Evolutionary conservation across 2,329 filamentous ascomycete species (phyloP).

Genomic region (Ramularia endophylla): DNA sequence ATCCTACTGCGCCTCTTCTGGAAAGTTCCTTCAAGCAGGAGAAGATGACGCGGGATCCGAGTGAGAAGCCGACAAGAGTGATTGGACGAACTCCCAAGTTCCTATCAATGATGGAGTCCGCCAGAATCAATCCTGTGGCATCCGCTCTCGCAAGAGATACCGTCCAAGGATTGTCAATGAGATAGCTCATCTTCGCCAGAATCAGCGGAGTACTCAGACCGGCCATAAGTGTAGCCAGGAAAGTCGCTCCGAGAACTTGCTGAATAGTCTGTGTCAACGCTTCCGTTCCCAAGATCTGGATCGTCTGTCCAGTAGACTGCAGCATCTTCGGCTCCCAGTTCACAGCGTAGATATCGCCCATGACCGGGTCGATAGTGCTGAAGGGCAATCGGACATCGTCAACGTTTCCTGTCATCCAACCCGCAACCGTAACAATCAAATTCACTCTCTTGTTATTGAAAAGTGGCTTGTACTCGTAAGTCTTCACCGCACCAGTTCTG

Average conservation of each 20-base stretch:
- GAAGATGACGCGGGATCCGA: constrained; percentile 88
- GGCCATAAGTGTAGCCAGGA: constrained; percentile 84
- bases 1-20: constrained; percentile 72
- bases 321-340: constrained; percentile 99
- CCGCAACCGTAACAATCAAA: constrained; percentile 87
- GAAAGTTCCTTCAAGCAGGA: constrained; percentile 83
- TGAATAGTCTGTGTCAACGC: constrained; percentile 94
- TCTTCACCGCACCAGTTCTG: constrained; percentile 85
- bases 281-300: constrained; percentile 97
- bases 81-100: constrained; percentile 88
- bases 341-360: constrained; percentile 97
- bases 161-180: constrained; percentile 98
- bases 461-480: constrained; percentile 91
- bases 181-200: constrained; percentile 85
- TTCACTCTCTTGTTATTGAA: constrained; percentile 99
- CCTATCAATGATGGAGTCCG: constrained; percentile 86
- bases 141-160: constrained; percentile 91
- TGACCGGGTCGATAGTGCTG: constrained; percentile 92
- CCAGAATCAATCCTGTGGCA: constrained; percentile 82
- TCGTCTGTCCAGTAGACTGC: constrained; percentile 94
- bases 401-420: constrained; percentile 97
- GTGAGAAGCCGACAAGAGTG: constrained; percentile 89
- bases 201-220: constrained; percentile 88
- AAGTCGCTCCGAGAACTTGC: constrained; percentile 85
- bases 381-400: constrained; percentile 94